A percentile compares a stretch with the other conserved stretches of the same genome.
Evolutionary conservation across 345 rosid species (phyloP).

Genomic region (Pugionium dolabratum): DNA sequence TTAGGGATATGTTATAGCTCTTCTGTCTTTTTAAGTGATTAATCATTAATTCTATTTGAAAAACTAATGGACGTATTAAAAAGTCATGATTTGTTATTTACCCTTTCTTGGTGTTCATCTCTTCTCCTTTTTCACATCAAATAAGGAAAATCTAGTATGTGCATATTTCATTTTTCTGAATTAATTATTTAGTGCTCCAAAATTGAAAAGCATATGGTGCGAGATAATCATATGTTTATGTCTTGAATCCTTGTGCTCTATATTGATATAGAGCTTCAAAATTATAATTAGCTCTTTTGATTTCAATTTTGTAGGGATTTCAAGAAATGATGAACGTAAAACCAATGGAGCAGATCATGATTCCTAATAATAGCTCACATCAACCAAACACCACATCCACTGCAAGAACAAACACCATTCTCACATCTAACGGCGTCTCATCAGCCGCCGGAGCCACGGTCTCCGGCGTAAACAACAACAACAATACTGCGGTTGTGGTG

Average conservation of each 20-base stretch:
- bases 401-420: conserved; percentile 32
- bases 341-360: conserved; percentile 43
- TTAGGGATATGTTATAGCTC: neutral
- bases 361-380: conserved; percentile 35
- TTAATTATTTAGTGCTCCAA: neutral
- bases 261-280: conserved; percentile 10
- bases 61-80: neutral
- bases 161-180: conserved; percentile 14
- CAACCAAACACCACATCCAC: conserved; percentile 33
- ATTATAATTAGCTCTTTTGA: neutral
- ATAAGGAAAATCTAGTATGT: conserved; percentile 4
- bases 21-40: conserved; percentile 29
- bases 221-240: neutral
- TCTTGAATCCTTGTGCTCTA: neutral
- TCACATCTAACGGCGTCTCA: conserved; percentile 33
- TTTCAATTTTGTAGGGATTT: conserved; percentile 33
- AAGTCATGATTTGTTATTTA: conserved; percentile 34
- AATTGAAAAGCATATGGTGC: neutral
- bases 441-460: conserved; percentile 19
- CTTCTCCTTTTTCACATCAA: neutral
- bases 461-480: conserved; percentile 16
- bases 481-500: conserved; percentile 32
- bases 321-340: conserved; percentile 15
- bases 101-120: conserved; percentile 31
- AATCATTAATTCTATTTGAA: conserved; percentile 13